Base-by-base conservation (phyloP, 495 filamentous ascomycete genomes). In the Podospora fimiseda region DNA sequence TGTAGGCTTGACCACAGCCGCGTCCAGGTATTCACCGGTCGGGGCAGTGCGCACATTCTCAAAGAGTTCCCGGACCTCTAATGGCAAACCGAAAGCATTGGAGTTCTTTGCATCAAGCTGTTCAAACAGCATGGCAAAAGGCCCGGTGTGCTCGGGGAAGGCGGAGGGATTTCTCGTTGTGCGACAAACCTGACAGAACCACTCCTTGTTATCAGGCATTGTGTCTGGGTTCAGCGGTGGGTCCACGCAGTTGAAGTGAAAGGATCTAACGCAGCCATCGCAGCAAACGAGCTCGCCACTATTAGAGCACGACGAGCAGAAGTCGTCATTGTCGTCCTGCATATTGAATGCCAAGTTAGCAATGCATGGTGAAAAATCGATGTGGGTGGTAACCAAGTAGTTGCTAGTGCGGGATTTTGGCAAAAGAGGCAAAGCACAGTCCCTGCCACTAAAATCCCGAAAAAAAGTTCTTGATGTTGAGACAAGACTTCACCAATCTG, bases 261-360 rank as follows among this genome's bases (percentile, higher is more conserved):
- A 96, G 0, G 89, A 86, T 42, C 86, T 81, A 15, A 80, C 77
- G 72, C 93, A 98, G 43, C 85, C 86, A 67, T 97, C 93, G 67
- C 93, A 98, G 70, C 92, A 96, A 52, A 97, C 72, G 21, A 98
- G 74, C 48, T 85, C 76, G n/a, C 93, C 93, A 48, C 80, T 84
- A 38, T 83, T 82, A 58, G 84, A 81, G 69, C 93, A 98, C 9
- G 89, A 77, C 44, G 80, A 78, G 70, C 93, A 98, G 60, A 84
- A 82, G 59, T 98, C 93, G 57, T 89, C 87, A 63, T 95, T 95
- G 44, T 94, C 87, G 59, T 86, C 80, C 72, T 83, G 73, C 53
- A 23, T 40, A 51, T 43, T 43, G 47, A 16, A 39, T 16, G 58
- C 50, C 58, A 52, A 50, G 61, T 64, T 48, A 64, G 61, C 55